Evolutionary conservation across 2,329 filamentous ascomycete genomes (phyloP), one percentile per base, ranked within the genome.

Genomic region (Aureobasidium sp.): DNA sequence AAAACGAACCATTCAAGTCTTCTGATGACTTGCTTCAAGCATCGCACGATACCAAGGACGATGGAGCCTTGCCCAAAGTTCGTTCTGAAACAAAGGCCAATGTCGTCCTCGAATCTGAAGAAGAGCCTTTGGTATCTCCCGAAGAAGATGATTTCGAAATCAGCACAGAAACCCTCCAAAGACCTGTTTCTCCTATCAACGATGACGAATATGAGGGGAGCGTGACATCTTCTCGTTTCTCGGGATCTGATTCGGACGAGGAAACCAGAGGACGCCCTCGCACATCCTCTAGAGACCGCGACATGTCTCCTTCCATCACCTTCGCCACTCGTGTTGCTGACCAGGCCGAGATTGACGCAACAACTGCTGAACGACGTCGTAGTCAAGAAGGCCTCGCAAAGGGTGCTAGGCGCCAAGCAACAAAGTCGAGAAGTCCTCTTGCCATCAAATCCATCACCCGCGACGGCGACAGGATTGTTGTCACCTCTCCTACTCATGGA

Each of bases 41-140:
- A 29, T 20, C 25, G 3, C 31, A 49, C 56, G 42, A 59, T 9
- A 49, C n/a, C 34, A 17, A 41, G 25, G 56, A 59, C 17, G 45
- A 59, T 22, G 56, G 17, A n/a, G 22, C 42, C n/a, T 42, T 59
- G 56, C 56, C 56, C 44, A 49, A 48, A 15, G 45, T 41, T 15
- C 34, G 15, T 17, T 41, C 44, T 20, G 56, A 49, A 14, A 6
- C 12, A n/a, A 12, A 37, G 5, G 12, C 27, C 9, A 27, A 48
- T 12, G 45, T 15, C 45, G 15, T 11, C 8, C 29, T 17, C 14
- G 15, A 27, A 5, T n/a, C 42, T 12, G 45, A 41, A 9, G 45
- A 39, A 14, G n/a, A 41, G 34, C 34, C 41, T 11, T 14, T 17
- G 11, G 56, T 59, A 3, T 61, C 57, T 7, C 57, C 57, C n/a